Base-by-base conservation (phyloP, 2,329 filamentous ascomycete genomes). In the Hypocrella siamensis region DNA sequence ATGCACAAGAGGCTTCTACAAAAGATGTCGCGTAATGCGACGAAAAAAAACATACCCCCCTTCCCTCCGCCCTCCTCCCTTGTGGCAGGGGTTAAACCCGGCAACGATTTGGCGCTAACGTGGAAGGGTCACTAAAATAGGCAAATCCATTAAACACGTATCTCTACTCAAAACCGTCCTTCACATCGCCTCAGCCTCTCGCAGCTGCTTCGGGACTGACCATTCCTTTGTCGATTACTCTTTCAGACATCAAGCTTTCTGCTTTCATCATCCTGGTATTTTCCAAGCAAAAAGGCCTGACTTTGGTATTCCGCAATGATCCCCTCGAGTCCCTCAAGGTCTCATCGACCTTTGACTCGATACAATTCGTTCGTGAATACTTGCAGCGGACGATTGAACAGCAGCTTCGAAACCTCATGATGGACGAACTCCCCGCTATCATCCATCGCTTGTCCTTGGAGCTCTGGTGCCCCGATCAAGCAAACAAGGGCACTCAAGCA, bases 251-350 rank as follows among this genome's bases (percentile, higher is more conserved):
- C 51, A 84, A 92, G 49, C 64, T 98, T 31, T 94, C 86, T 4
- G 90, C 88, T 9, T 96, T 98, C 53, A 92, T 98, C 43, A 94
- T 98, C 36, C 58, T 98, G 31, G 90, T 98, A 38, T 98, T 98
- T 53, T 96, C 88, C 3, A 88, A 85, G 52, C 85, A 93, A 58
- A 98, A 98, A 52, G 90, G 90, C 15, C 69, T 98, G 35, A 98
- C 90, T 2, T 67, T 98, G 30, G 90, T 98, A 28, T 98, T 98
- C 54, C 79, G 90, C 46, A 96, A 98, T 68, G 90, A 98, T 52
- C 90, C 90, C 4, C 74, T 98, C 38, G 90, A 98, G 53, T 94
- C 88, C 4, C 75, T 98, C 47, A 96, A 94, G 61, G 90, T 98
- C 42, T 96, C 88, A 1, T 96, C 88, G 43, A 98, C 90, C 28